Base-by-base conservation (phyloP, 2,329 filamentous ascomycete species). In the Fusarium sarcochroum region DNA sequence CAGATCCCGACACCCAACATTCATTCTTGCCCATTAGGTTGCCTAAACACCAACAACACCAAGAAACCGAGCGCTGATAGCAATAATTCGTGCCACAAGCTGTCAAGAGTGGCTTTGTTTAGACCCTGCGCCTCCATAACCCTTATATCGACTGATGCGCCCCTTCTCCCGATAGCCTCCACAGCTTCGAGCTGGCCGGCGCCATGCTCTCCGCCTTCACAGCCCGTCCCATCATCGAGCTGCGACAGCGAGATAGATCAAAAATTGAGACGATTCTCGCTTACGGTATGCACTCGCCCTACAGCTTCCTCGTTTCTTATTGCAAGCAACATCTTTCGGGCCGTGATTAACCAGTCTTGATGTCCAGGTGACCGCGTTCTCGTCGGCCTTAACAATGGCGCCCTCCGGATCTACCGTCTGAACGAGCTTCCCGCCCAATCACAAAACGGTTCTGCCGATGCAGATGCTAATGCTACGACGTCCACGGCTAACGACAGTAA, bases 171-270 rank as follows among this genome's bases (percentile, higher is more conserved):
- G 58, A 71, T 78, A 77, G 68, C 69, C 61, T 64, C 62, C 69
- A 68, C 72, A 76, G 75, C 75, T 73, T 72, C 69, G 81, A 79
- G 82, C 82, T 83, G 80, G 80, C 76, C 80, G 70, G 67, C 79
- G 85, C 84, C 81, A 98, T 98, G 96, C 91, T 99, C 82, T 97
- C 95, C 82, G 96, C 96, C 78, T 99, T 99, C 83, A 97, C 92
- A 74, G 94, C 96, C 84, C 92, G 93, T 77, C 93, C 94, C 69
- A 95, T 99, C 79, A 92, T 98, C 86, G 96, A 99, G 92, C 91
- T 99, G 76, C 94, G 92, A 83, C 90, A 90, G 80, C 91, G 93
- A 80, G 95, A 98, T 88, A 98, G 97, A 85, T 97, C 93, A 71
- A 96, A 92, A 85, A 97, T 99, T 81, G 96, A 99, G 82, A 96